phyloP scores from a whole-genome alignment of 192 early-diverging fungal species.

The Entomortierella parvispora region DNA sequence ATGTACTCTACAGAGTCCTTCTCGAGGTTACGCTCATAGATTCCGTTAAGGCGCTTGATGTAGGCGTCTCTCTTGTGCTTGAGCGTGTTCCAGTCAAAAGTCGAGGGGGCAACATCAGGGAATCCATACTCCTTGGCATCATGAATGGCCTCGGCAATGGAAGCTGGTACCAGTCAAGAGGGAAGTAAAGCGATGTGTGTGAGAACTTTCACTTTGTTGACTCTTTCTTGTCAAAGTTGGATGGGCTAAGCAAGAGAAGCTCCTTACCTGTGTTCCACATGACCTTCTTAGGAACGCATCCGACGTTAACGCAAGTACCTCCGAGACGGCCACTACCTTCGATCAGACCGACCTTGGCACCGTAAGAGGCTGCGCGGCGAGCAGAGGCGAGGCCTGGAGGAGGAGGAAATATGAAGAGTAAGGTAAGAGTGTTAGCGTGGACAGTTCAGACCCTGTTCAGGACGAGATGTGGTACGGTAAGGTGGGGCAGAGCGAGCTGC shows the following conservation, averaged over 20 bases:
- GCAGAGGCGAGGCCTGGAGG: slow-evolving; percentile 88
- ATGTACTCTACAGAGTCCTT: slow-evolving; percentile 90
- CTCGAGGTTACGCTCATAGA: slow-evolving; percentile 91
- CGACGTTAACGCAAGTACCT: slow-evolving; percentile 96
- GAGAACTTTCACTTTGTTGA: too few species aligned
- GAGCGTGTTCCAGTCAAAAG: slow-evolving; percentile 83
- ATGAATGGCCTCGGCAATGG: slow-evolving; percentile 85
- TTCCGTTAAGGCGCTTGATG: slow-evolving; percentile 95
- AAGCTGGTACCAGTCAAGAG: slow-evolving; percentile 55
- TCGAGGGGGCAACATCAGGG: slow-evolving; percentile 59
- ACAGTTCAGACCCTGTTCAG: too few species aligned
- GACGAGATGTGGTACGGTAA: background rate
- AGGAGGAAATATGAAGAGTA: background rate
- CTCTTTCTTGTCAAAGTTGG: too few species aligned
- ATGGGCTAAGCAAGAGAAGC: slow-evolving; percentile 89
- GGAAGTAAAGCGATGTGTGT: background rate
- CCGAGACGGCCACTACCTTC: slow-evolving; percentile 83
- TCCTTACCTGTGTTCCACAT: slow-evolving; percentile 92
- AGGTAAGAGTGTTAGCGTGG: background rate
- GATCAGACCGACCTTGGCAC: slow-evolving; percentile 90
- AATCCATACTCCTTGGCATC: slow-evolving; percentile 96
- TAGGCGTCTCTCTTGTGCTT: slow-evolving; percentile 97
- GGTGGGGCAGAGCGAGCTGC: background rate
- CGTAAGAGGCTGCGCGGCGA: slow-evolving; percentile 90
- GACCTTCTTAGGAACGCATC: slow-evolving; percentile 92